Base-by-base conservation (phyloP, 176 grass and related monocot genomes). In the Elaeis guineensis region DNA sequence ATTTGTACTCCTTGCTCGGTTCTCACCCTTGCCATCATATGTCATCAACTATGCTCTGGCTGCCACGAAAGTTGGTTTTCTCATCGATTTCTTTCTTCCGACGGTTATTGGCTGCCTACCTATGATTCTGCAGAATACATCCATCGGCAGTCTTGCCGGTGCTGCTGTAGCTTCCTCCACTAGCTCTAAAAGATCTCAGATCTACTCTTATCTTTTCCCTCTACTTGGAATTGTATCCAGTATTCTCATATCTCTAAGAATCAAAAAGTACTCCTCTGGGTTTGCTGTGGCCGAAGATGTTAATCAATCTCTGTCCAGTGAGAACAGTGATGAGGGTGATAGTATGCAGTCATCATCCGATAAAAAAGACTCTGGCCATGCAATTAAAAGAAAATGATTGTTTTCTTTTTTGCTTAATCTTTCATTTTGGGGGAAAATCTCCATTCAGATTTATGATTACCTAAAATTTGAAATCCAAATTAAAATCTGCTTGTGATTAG, bases 61-160 rank as follows among this genome's bases (percentile, higher is more conserved):
- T 23, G 87, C 93, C 15, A 97, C 87, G 0, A 63, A 89, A 52
- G 93, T 97, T 58, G 52, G 48, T 48, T 97, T 97, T 77, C 80
- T 83, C 17, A 62, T 84, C 69, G 93, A 97, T 80, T 97, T 97
- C 80, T 87, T 97, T 62, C 70, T 97, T 69, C 93, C 93, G 54
- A 91, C 87, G 57, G 64, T 97, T 75, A 49, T 85, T 0, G 93
- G 93, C n/a, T 89, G 93, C 66, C 80, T 97, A 54, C 93, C 87
- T 3, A 97, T 89, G 93, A 97, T 97, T 70, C 79, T 97, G 59
- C 93, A 97, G 77, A 97, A 97, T 70, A 83, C 86, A 59, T 97
- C 93, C 5, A 75, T 91, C 17, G 87, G 89, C 69, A 91, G 87
- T 62, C 87, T 97, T 69, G 93, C 93, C 8, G 87, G 87, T 21